phyloP scores from a whole-genome alignment of 371 early-diverging fungal species.

The Rhizopus microsporus region DNA sequence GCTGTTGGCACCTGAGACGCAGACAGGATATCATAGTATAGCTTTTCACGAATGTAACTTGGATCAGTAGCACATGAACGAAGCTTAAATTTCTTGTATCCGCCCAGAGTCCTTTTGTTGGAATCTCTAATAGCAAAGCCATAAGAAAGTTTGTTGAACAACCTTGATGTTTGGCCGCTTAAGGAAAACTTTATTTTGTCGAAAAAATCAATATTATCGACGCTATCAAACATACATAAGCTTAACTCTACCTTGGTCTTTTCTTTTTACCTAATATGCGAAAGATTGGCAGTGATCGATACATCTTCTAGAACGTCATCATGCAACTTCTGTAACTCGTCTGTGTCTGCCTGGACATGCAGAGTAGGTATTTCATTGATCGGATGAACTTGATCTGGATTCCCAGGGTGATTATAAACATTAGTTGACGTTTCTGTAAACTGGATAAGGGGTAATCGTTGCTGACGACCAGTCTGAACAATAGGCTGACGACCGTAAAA shows the following conservation, averaged over 20 bases:
- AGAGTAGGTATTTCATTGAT: conserved; percentile 30
- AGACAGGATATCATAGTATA: conserved; percentile 51
- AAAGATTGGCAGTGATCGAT: conserved; percentile 27
- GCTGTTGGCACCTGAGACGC: conserved; percentile 46
- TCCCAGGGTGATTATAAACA: conserved; percentile 1
- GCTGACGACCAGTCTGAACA: neutral
- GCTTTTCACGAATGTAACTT: conserved; percentile 53
- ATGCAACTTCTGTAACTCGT: conserved; percentile 18
- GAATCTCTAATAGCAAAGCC: conserved; percentile 23
- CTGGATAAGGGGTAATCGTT: neutral
- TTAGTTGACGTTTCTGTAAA: neutral
- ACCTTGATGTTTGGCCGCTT: conserved; percentile 36
- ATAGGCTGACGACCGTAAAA: conserved; percentile 19
- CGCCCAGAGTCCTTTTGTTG: conserved; percentile 15
- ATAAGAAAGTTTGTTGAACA: conserved; percentile 38
- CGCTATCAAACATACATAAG: neutral
- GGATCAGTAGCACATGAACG: conserved; percentile 48
- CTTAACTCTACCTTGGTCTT: neutral
- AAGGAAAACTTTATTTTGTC: conserved; percentile 20
- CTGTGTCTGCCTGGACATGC: conserved; percentile 23
- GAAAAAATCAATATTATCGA: conserved; percentile 2
- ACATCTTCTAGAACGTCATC: conserved; percentile 30
- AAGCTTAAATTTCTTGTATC: conserved; percentile 38
- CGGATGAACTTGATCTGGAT: conserved; percentile 20
- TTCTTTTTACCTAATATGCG: conserved; percentile 29